Conservation (phyloP, 1,284 basidiomycete genomes). For the Microbotryomycetes sp. region DNA sequence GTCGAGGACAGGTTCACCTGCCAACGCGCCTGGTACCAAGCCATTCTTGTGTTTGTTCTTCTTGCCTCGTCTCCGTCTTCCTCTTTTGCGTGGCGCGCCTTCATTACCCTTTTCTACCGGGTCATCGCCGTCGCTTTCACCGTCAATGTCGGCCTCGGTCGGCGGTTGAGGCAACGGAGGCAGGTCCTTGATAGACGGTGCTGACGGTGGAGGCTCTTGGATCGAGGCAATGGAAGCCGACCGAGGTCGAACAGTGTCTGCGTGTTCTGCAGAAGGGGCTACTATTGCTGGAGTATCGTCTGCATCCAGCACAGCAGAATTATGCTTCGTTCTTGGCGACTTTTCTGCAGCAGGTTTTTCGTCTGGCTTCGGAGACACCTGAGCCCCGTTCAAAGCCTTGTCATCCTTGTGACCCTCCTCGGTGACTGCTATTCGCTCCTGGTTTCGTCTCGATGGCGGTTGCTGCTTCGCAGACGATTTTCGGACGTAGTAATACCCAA, state of each 20-base stretch:
- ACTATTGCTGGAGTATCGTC: background rate
- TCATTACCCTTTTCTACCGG: constrained; percentile 52
- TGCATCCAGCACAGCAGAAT: background rate
- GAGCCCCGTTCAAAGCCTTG: too few species aligned
- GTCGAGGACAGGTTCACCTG: background rate
- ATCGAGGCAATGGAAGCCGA: background rate
- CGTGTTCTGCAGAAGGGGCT: background rate
- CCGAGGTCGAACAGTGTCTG: background rate
- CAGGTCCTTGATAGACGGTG: constrained; percentile 15
- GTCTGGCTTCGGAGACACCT: too few species aligned
- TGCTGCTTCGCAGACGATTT: background rate
- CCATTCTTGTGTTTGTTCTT: constrained; percentile 6
- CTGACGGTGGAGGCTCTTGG: background rate
- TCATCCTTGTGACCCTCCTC: background rate
- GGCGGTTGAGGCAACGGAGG: constrained; percentile 21
- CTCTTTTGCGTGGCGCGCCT: constrained; percentile 49
- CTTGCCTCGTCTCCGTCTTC: constrained; percentile 47
- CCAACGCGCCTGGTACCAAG: background rate
- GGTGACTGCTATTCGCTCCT: too few species aligned
- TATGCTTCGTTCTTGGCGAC: background rate
- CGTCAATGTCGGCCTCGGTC: constrained; percentile 6
- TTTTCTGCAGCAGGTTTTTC: background rate
- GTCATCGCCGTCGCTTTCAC: constrained; percentile 54
- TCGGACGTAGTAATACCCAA: constrained; percentile 1
- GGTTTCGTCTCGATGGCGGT: background rate